Evolutionary conservation across 2,329 filamentous ascomycete species (phyloP), one percentile per base, ranked within the genome.

Genomic region (Ophioceras dolichostomum): DNA sequence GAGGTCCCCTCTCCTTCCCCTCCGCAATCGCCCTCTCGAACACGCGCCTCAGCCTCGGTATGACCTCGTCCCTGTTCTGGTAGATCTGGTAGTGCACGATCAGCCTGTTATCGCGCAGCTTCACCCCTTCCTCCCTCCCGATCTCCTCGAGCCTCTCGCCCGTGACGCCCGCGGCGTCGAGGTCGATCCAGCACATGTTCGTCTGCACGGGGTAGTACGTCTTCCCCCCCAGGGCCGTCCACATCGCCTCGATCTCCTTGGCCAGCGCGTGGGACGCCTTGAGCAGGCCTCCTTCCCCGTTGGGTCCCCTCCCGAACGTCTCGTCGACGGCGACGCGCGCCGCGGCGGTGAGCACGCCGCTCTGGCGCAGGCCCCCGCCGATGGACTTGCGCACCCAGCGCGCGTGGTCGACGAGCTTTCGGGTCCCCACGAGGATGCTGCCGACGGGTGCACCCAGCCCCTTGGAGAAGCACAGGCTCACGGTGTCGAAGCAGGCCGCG

Each of bases 181-280:
- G 61, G 54, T 93, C 79, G 40, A 93, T 51, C 85, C 84, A 94
- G 24, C 85, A 75, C 83, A 94, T 93, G 59, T 94, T 94, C n/a
- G 86, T 93, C 52, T 94, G 79, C 2, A 83, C 79, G 0, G 82
- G 79, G 41, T 79, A 67, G 16, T 67, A 58, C 39, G 86, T 58
- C 57, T 71, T 74, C 1, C 85, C 86, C 4, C 85, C 85, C 36
- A 78, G 63, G 13, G 60, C 61, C 5, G 64, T 70, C 86, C 86
- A 94, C 45, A 82, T 47, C 43, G 47, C 43, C 32, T 49, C 76
- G 18, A 88, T 64, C 47, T 62, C 62, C 54, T 70, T 70, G 3
- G 83, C 82, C 21, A 69, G 70, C 33, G 60, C 59, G 55, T 89
- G 82, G 8, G 70, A 73, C 35, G 63, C 61, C 21, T 59, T 56